phyloP scores from a whole-genome alignment of 1,139 yeast genomes.

The Yamadazyma dendronema region DNA sequence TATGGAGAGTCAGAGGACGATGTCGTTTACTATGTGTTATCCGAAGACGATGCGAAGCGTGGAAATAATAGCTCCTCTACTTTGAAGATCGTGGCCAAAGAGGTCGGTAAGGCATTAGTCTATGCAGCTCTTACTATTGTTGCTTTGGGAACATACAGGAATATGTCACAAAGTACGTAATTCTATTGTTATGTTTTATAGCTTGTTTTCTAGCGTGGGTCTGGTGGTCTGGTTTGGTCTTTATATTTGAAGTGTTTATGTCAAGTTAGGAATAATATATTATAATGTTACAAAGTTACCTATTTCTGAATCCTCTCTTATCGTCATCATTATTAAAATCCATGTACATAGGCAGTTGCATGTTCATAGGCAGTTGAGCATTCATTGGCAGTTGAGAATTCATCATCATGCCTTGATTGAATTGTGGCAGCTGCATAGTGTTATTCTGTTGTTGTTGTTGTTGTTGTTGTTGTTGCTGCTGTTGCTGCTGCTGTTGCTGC shows the following conservation, averaged over 20 bases:
- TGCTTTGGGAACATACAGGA: conserved; percentile 42
- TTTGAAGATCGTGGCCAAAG: conserved; percentile 19
- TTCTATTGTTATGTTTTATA: not conserved
- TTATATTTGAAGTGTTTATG: conserved; percentile 1
- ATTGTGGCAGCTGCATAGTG: conserved; percentile 11
- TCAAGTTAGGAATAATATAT: not conserved
- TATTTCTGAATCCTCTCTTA: conserved; percentile 7
- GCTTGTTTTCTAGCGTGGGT: not conserved
- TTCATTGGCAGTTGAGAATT: conserved; percentile 10
- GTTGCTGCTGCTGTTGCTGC: conserved; percentile 18
- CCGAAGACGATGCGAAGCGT: not conserved
- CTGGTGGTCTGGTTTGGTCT: conserved; percentile 2
- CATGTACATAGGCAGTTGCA: conserved; percentile 12
- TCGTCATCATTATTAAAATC: conserved; percentile 10
- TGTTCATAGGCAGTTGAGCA: conserved; percentile 10
- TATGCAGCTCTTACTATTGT: conserved; percentile 35
- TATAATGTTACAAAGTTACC: conserved; percentile 1
- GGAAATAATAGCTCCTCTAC: not conserved
- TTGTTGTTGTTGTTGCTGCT: conserved; percentile 21
- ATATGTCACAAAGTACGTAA: conserved; percentile 6
- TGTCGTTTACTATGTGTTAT: conserved; percentile 4
- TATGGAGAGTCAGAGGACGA: conserved; percentile 6
- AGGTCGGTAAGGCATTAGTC: conserved; percentile 32
- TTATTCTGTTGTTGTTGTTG: conserved; percentile 18
- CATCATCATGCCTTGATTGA: conserved; percentile 2